Conservation (phyloP, 1,284 basidiomycete genomes). For the Pisolithus thermaeus region DNA sequence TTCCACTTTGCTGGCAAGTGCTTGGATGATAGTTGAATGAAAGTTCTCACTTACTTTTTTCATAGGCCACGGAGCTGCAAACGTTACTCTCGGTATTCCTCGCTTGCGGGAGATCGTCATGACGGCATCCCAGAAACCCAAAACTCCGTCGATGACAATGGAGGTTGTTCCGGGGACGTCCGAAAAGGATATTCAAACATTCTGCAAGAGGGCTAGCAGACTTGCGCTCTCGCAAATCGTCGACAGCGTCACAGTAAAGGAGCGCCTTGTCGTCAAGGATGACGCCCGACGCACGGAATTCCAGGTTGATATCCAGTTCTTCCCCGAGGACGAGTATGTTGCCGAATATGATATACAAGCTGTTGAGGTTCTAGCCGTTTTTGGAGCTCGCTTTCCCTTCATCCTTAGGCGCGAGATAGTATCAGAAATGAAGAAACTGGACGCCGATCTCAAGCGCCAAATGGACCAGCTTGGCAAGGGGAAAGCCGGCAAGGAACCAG, state of each 20-base stretch:
- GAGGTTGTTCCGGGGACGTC: slow-evolving; percentile 55
- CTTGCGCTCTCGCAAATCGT: slow-evolving; percentile 88
- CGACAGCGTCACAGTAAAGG: slow-evolving; percentile 80
- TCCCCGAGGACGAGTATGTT: slow-evolving; percentile 80
- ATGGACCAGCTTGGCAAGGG: slow-evolving; percentile 82
- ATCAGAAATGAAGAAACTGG: slow-evolving; percentile 81
- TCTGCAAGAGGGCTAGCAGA: slow-evolving; percentile 89
- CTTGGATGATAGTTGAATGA: background rate
- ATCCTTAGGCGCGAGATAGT: slow-evolving; percentile 84
- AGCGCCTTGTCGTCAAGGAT: slow-evolving; percentile 68
- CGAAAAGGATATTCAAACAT: slow-evolving; percentile 59
- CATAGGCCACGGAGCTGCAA: slow-evolving; percentile 96
- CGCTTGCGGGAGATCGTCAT: slow-evolving; percentile 98
- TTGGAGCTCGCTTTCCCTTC: slow-evolving; percentile 78
- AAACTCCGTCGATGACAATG: slow-evolving; percentile 98
- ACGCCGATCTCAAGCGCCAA: slow-evolving; percentile 78
- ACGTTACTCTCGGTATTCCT: slow-evolving; percentile 98
- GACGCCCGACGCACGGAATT: slow-evolving; percentile 76
- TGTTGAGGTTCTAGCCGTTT: slow-evolving; percentile 67
- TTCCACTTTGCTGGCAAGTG: slow-evolving; percentile 94
- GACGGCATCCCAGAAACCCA: slow-evolving; percentile 95
- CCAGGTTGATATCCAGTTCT: slow-evolving; percentile 81
- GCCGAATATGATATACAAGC: slow-evolving; percentile 82
- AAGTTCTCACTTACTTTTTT: slow-evolving; percentile 5
- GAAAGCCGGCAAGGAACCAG: slow-evolving; percentile 45